These are phyloP conservation scores for Ophiocordyceps sinensis DNA, from an alignment of 2,329 filamentous ascomycete genomes.

Conservation along the genomic window DNA sequence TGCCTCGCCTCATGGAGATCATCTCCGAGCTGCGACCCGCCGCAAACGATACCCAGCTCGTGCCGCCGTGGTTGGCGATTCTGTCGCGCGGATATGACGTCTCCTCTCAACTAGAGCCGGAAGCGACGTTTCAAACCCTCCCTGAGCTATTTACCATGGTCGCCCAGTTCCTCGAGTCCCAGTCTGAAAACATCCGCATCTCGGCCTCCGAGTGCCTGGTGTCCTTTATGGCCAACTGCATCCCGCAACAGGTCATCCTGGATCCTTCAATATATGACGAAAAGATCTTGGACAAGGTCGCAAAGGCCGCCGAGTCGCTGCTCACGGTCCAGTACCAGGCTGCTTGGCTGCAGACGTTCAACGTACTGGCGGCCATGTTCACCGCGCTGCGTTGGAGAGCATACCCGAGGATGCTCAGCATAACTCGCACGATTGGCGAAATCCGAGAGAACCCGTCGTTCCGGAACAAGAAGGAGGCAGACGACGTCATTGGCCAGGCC, in stretches of 20 bases:
- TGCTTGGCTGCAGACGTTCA: slow-evolving; percentile 91
- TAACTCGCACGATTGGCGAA: slow-evolving; percentile 71
- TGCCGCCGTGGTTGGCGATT: slow-evolving; percentile 94
- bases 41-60: slow-evolving; percentile 82
- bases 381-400: slow-evolving; percentile 76
- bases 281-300: slow-evolving; percentile 71
- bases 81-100: slow-evolving; percentile 90
- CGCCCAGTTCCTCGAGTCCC: slow-evolving; percentile 66
- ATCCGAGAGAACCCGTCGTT: slow-evolving; percentile 81
- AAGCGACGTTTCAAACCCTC: slow-evolving; percentile 83
- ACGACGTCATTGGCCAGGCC: slow-evolving; percentile 76
- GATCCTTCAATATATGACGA: slow-evolving; percentile 90
- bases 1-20: slow-evolving; percentile 77
- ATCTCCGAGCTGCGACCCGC: slow-evolving; percentile 86
- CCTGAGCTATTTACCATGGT: slow-evolving; percentile 74
- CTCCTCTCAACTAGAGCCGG: slow-evolving; percentile 71
- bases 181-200: slow-evolving; percentile 83
- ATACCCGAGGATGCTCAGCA: slow-evolving; percentile 59
- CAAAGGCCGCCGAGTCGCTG: slow-evolving; percentile 56
- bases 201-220: slow-evolving; percentile 92
- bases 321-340: slow-evolving; percentile 84
- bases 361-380: slow-evolving; percentile 74
- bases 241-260: slow-evolving; percentile 68
- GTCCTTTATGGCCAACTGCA: slow-evolving; percentile 81
- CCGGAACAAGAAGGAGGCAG: slow-evolving; percentile 85